A percentile compares a stretch with the other conserved stretches of the same genome.
These are phyloP conservation scores for Euphorbia corollata DNA, from an alignment of 441 rosid genomes.

Conservation along the genomic window DNA sequence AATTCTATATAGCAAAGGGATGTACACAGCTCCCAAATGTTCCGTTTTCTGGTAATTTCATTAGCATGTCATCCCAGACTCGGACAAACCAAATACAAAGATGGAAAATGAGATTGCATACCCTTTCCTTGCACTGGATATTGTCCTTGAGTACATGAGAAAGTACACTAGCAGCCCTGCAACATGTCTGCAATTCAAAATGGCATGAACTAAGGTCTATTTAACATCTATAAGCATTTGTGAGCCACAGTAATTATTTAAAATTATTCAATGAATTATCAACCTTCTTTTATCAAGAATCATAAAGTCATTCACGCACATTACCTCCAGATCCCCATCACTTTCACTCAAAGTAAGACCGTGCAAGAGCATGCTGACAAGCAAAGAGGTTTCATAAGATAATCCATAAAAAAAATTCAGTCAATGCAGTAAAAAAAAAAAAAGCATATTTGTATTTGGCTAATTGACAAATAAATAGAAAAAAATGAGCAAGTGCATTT, in stretches of 20 bases:
- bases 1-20: background rate
- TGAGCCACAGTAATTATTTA: background rate
- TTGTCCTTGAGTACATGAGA: slow-evolving; percentile 79
- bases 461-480: slow-evolving; percentile 1
- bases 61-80: slow-evolving; percentile 5
- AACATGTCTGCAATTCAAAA: slow-evolving; percentile 58
- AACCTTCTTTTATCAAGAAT: slow-evolving; percentile 6
- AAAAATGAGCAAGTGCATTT: slow-evolving; percentile 2
- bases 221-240: slow-evolving; percentile 7
- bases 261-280: slow-evolving; percentile 5
- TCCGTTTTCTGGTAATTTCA: background rate
- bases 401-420: slow-evolving; percentile 5
- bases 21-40: background rate
- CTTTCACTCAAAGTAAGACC: slow-evolving; percentile 85
- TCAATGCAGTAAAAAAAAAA: slow-evolving; percentile 7
- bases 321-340: slow-evolving; percentile 92
- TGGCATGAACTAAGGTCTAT: slow-evolving; percentile 15
- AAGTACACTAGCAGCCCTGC: slow-evolving; percentile 94
- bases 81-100: slow-evolving; percentile 8
- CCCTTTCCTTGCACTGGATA: slow-evolving; percentile 82
- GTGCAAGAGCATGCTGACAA: slow-evolving; percentile 74
- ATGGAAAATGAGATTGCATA: slow-evolving; percentile 25
- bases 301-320: slow-evolving; percentile 5
- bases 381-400: slow-evolving; percentile 21
- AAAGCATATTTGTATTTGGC: background rate